Base-by-base conservation (phyloP, 2,329 filamentous ascomycete species). In the Monilinia laxa region DNA sequence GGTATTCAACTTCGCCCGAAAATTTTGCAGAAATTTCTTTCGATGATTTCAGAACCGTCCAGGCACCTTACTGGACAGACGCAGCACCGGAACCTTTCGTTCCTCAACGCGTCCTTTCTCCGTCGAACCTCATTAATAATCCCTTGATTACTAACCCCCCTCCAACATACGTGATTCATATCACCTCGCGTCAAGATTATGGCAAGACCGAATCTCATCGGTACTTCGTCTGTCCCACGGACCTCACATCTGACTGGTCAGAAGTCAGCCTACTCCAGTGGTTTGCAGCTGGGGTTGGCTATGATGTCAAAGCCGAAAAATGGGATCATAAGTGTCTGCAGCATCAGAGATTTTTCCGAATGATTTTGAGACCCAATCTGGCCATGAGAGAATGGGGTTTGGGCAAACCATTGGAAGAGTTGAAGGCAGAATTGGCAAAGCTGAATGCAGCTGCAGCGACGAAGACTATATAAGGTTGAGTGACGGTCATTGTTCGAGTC, bases 311-410 rank as follows among this genome's bases (percentile, higher is more conserved):
- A 53, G 70, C 71, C 16, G 71, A 73, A 67, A 71, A 72, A 56
- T 74, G 73, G 73, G 72, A 75, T 67, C 25, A 74, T 35, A 75
- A 75, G 57, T 75, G 73, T 42, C 35, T 57, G 42, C 47, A 66
- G 28, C 66, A 75, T 66, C 62, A 63, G 14, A 70, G 51, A 31
- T 75, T 75, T 60, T 74, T 73, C 53, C 67, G 73, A 25, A 62
- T 75, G 70, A 69, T 64, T 7, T 65, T 74, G 47, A 68, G 73
- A 40, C 73, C 73, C 23, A 74, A 75, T 54, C 52, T 75, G 62
- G 65, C 47, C 14, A 67, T 70, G 68, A 67, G 69, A 35, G 60
- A 53, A 45, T 66, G 64, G 53, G 58, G 57, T 16, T 58, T 57
- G 42, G 54, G 63, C 11, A 65, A 58, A 31, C 40, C 40, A 12